Percentiles rank a stretch among this genome's conserved stretches.
These are phyloP conservation scores for Ogataea pini DNA, from an alignment of 805 yeast genomes.

Conservation along the genomic window DNA sequence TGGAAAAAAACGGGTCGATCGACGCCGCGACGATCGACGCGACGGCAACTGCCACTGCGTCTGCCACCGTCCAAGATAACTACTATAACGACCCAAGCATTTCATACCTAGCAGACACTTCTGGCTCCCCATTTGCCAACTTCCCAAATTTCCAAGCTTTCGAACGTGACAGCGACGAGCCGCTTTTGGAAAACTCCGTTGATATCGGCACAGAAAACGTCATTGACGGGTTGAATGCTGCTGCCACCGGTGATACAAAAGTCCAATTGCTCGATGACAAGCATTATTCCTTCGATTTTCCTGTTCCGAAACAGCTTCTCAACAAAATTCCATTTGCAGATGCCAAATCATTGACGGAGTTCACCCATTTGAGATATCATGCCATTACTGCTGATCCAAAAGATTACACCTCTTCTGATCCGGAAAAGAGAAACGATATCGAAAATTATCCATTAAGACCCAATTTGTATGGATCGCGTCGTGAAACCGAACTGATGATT, in stretches of 20 bases:
- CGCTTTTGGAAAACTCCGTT: constrained; percentile 23
- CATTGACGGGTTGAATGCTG: constrained; percentile 23
- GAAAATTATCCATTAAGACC: constrained; percentile 60
- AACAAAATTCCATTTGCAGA: constrained; percentile 46
- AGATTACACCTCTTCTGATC: constrained; percentile 57
- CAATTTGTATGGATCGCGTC: constrained; percentile 66
- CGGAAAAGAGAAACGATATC: constrained; percentile 40
- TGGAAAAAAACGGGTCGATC: constrained; percentile 1
- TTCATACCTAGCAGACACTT: background rate
- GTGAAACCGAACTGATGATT: constrained; percentile 82
- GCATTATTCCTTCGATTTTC: constrained; percentile 77
- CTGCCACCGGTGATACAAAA: constrained; percentile 34
- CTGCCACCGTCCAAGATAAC: constrained; percentile 10
- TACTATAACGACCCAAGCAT: background rate
- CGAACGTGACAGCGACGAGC: constrained; percentile 34
- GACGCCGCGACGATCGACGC: background rate
- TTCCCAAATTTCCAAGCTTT: constrained; percentile 26
- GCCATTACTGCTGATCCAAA: constrained; percentile 93
- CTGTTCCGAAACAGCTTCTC: constrained; percentile 67
- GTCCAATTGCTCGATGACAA: constrained; percentile 65
- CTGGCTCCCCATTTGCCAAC: background rate
- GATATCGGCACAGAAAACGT: constrained; percentile 19
- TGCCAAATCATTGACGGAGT: constrained; percentile 44
- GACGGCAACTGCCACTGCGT: background rate
- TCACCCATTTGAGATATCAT: constrained; percentile 83